Evolutionary conservation across 257 asterid species (phyloP).

Genomic region (Solanum dulcamara): DNA sequence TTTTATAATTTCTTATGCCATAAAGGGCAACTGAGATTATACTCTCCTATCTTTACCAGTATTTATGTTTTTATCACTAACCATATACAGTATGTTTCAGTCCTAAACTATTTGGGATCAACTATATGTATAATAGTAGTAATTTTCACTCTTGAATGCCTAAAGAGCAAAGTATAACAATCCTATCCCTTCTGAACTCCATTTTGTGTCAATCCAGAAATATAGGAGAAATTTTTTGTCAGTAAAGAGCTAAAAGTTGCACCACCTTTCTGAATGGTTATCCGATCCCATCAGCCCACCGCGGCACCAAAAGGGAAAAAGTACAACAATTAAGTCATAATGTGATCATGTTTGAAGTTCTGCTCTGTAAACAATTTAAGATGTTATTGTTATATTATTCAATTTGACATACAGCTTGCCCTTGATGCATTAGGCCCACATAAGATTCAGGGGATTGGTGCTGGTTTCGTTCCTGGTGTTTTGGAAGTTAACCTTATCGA

Average conservation of each 20-base stretch:
- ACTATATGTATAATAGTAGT: not conserved
- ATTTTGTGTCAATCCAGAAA: not conserved
- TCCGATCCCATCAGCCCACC: not conserved
- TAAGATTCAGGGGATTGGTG: conserved; percentile 98
- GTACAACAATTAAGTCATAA: not conserved
- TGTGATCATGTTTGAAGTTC: not conserved
- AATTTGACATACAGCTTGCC: conserved; percentile 4
- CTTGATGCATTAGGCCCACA: conserved; percentile 63
- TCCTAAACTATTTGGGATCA: not conserved
- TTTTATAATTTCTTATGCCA: not conserved
- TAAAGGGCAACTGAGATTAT: not conserved
- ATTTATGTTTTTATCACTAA: not conserved
- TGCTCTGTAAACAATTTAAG: not conserved
- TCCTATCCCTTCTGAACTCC: not conserved
- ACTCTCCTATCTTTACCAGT: not conserved
- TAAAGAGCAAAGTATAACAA: not conserved
- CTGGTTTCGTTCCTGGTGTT: conserved; percentile 88
- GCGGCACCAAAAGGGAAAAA: not conserved
- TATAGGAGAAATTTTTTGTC: not conserved
- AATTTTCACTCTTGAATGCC: not conserved
- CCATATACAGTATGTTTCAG: not conserved
- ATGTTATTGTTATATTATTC: not conserved
- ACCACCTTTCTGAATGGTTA: not conserved
- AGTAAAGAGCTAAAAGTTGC: not conserved
- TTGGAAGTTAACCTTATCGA: conserved; percentile 61